Evolutionary conservation across 495 filamentous ascomycete genomes (phyloP), one percentile per base, ranked within the genome.

Genomic region (Annulohypoxylon stygium): DNA sequence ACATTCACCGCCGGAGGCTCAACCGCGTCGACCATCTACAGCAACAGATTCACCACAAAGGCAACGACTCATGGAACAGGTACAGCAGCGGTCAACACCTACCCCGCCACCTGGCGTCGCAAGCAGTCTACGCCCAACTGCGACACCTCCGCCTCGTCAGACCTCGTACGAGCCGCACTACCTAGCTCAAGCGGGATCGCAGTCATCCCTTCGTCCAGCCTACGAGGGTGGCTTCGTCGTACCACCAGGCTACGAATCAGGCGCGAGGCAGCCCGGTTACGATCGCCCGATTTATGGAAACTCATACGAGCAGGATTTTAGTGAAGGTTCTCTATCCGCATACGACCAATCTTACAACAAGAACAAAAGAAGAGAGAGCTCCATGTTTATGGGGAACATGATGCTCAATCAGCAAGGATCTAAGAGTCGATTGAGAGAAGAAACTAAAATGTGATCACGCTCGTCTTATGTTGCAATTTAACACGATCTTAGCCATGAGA

Each of bases 381-480:
- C 78, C 18, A 84, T 86, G 80, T 83, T 84, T 54, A 83, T 84
- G 82, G 81, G 80, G 18, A 81, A 76, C 63, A 34, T 67, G 65
- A 75, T 73, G 71, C 78, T 85, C 58, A 83, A 73, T 66, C 81
- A 84, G 23, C 83, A 84, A 71, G 76, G 78, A 30, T 82, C 81
- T 4, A 85, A 81, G 75, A 84, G 84, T 58, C 83, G 82, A 4
- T 55, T 86, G 14, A 77, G 84, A 11, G 84, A 86, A 39, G 83
- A 85, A 72, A 77, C 78, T 25, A 74, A 59, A 58, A 71, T 79
- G 72, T 79, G 67, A 76, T 26, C n/a, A 5, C 61, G 61, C 51
- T 51, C 61, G 61, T 61, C 58, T 45, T 43, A 58, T 30, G 20
- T 34, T 26, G 33, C 1, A 30, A n/a, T 43, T 54, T 1, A 7